A percentile compares a stretch with the other conserved stretches of the same genome.
phyloP scores from a whole-genome alignment of 495 filamentous ascomycete species.

The Cetradonia linearis region DNA sequence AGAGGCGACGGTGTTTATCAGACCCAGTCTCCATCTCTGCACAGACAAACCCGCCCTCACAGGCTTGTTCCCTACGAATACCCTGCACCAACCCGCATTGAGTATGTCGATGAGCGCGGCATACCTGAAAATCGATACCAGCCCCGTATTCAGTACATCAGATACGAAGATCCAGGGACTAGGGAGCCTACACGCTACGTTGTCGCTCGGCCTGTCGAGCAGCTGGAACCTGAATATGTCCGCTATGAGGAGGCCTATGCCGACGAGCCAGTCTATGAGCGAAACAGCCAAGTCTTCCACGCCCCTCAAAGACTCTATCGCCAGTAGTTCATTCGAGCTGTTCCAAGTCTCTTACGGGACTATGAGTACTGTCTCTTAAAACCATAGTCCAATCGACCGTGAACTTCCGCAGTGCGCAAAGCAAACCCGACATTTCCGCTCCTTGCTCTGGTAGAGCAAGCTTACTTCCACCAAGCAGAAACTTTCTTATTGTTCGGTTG shows the following conservation, averaged over 20 bases:
- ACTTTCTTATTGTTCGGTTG: constrained; percentile 1
- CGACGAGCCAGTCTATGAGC: constrained; percentile 20
- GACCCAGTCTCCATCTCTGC: constrained; percentile 17
- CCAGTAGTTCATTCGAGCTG: background rate
- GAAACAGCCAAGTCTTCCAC: constrained; percentile 22
- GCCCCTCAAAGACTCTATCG: constrained; percentile 16
- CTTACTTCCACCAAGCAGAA: background rate
- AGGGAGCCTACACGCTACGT: constrained; percentile 20
- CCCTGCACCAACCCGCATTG: constrained; percentile 18
- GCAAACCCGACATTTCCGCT: background rate
- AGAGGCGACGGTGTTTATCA: constrained; percentile 17
- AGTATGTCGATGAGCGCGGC: constrained; percentile 19
- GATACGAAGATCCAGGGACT: constrained; percentile 7
- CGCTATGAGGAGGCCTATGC: constrained; percentile 18
- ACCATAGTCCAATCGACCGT: background rate
- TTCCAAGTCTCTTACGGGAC: background rate
- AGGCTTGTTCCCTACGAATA: constrained; percentile 17
- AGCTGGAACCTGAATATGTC: constrained; percentile 15
- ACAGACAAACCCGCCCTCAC: constrained; percentile 9
- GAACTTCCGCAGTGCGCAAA: background rate
- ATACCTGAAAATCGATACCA: constrained; percentile 14
- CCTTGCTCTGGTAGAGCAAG: constrained; percentile 5
- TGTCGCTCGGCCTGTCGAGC: constrained; percentile 18
- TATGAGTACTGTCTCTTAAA: constrained; percentile 9
- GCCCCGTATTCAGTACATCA: constrained; percentile 22